phyloP scores from a whole-genome alignment of 768 basidiomycete genomes.

The Harrya chromipes region DNA sequence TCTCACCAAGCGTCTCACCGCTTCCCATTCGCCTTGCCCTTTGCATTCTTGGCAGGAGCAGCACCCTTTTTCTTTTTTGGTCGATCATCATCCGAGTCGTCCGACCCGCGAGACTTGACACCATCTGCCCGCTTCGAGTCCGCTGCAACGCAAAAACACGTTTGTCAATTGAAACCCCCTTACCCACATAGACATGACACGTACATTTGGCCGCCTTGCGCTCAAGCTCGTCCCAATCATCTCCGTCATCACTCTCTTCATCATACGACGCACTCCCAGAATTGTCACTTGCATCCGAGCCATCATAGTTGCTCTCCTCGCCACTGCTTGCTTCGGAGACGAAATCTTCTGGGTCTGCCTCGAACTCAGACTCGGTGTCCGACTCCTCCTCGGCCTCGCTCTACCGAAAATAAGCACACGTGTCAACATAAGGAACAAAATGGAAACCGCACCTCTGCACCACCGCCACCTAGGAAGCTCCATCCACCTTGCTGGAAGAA shows the following conservation, averaged over 20 bases:
- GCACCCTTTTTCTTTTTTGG: conserved; percentile 38
- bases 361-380: conserved; percentile 68
- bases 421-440: conserved; percentile 1
- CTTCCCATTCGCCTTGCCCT: conserved; percentile 43
- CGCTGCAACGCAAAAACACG: conserved; percentile 29
- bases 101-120: conserved; percentile 40
- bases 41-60: conserved; percentile 17
- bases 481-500: conserved; percentile 98
- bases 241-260: conserved; percentile 69
- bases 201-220: conserved; percentile 84
- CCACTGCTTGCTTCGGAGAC: conserved; percentile 43
- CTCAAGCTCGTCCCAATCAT: conserved; percentile 97
- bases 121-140: conserved; percentile 48
- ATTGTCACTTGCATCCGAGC: conserved; percentile 50
- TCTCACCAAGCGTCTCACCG: conserved; percentile 24
- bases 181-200: conserved; percentile 6
- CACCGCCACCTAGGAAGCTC: conserved; percentile 82
- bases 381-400: conserved; percentile 61
- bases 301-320: conserved; percentile 55
- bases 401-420: conserved; percentile 35
- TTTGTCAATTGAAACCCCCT: neutral
- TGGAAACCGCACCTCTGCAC: conserved; percentile 55
- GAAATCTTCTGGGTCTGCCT: conserved; percentile 44
- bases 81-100: conserved; percentile 50
- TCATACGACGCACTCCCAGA: conserved; percentile 65